phyloP scores from a whole-genome alignment of 768 basidiomycete genomes.

The Termitomyces titanicus region DNA sequence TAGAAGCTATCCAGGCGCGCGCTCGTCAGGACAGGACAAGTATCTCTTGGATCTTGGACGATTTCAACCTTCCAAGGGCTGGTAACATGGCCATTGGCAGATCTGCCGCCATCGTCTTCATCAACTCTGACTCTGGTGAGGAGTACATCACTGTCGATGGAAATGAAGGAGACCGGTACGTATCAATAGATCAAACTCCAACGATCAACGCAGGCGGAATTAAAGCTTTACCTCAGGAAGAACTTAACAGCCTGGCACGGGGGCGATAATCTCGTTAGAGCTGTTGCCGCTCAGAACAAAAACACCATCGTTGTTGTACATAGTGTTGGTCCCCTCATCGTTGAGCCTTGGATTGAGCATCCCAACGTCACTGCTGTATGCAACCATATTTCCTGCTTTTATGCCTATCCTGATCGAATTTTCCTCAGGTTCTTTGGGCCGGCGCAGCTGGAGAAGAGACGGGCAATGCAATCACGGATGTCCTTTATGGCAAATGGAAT shows the following conservation, averaged over 20 bases:
- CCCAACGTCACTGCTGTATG: slow-evolving; percentile 68
- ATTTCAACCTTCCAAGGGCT: slow-evolving; percentile 58
- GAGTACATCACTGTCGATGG: slow-evolving; percentile 77
- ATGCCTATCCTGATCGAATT: slow-evolving; percentile 15
- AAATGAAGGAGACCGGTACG: slow-evolving; percentile 69
- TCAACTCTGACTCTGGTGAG: slow-evolving; percentile 84
- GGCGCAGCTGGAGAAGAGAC: slow-evolving; percentile 66
- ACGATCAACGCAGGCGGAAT: not conserved
- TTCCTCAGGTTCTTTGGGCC: slow-evolving; percentile 54
- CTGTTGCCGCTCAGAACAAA: slow-evolving; percentile 62
- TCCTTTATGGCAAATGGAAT: slow-evolving; percentile 68
- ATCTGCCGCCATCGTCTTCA: slow-evolving; percentile 75
- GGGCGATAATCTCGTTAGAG: slow-evolving; percentile 66
- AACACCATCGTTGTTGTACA: slow-evolving; percentile 74
- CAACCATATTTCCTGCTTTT: slow-evolving; percentile 17
- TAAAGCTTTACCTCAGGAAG: slow-evolving; percentile 29
- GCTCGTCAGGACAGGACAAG: slow-evolving; percentile 65
- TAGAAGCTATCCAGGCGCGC: slow-evolving; percentile 75
- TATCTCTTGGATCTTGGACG: slow-evolving; percentile 65
- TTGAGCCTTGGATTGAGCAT: slow-evolving; percentile 69
- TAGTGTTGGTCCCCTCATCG: slow-evolving; percentile 55
- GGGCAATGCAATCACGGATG: slow-evolving; percentile 67
- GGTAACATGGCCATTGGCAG: slow-evolving; percentile 42
- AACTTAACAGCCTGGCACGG: slow-evolving; percentile 75
- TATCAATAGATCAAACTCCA: not conserved